Evolutionary conservation across 345 rosid species (phyloP).

Genomic region (Aquilaria malaccensis): DNA sequence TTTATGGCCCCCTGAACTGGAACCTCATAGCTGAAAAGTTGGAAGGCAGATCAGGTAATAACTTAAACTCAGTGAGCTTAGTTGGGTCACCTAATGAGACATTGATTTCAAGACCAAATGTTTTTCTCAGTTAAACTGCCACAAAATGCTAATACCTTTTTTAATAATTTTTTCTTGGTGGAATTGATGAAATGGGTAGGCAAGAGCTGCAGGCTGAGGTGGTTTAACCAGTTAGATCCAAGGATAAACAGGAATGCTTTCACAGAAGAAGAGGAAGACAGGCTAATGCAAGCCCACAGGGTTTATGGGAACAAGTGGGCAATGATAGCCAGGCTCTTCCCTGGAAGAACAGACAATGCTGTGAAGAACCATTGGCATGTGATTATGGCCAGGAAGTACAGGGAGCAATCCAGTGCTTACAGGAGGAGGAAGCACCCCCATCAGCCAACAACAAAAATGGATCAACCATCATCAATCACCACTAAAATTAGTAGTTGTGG

Average conservation of each 20-base stretch:
- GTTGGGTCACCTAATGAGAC: too few species aligned
- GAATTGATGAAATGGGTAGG: slow-evolving; percentile 26
- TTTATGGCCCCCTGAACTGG: slow-evolving; percentile 98
- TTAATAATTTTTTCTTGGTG: not conserved
- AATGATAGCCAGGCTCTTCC: slow-evolving; percentile 92
- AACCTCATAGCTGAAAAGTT: slow-evolving; percentile 94
- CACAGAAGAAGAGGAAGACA: slow-evolving; percentile 94
- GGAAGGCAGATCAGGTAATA: slow-evolving; percentile 89
- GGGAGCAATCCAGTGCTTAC: slow-evolving; percentile 65
- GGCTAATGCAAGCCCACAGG: slow-evolving; percentile 88
- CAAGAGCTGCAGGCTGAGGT: slow-evolving; percentile 90
- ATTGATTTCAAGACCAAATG: too few species aligned
- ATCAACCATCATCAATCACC: too few species aligned
- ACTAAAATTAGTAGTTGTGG: slow-evolving; percentile 5
- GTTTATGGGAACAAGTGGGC: slow-evolving; percentile 99
- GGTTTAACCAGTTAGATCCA: slow-evolving; percentile 98
- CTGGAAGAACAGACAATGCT: slow-evolving; percentile 98
- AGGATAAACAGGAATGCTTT: slow-evolving; percentile 88
- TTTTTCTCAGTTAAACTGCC: too few species aligned
- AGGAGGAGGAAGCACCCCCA: slow-evolving; percentile 53
- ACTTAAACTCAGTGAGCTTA: not conserved
- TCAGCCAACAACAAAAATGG: not conserved
- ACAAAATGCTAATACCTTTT: not conserved
- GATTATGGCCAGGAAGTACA: slow-evolving; percentile 89
- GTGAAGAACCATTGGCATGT: slow-evolving; percentile 99